Percentiles rank a stretch among this genome's conserved stretches.
Conservation (phyloP, 2,329 filamentous ascomycete species). For the Emydomyces testavorans region DNA sequence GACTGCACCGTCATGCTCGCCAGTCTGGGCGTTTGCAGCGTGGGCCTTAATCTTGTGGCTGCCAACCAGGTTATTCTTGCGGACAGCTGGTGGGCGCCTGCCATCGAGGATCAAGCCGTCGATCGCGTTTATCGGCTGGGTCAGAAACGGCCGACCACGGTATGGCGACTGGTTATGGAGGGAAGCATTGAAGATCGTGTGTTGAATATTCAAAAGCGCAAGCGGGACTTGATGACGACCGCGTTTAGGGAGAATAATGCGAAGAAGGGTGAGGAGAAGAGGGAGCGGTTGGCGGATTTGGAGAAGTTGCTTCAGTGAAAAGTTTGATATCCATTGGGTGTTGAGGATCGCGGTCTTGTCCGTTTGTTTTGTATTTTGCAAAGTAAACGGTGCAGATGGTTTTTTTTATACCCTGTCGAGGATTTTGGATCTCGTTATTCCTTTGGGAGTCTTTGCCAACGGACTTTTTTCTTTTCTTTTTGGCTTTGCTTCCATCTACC, state of each 20-base stretch:
- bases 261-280: slow-evolving; percentile 44
- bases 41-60: slow-evolving; percentile 74
- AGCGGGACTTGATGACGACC: slow-evolving; percentile 63
- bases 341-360: neutral
- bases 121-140: slow-evolving; percentile 80
- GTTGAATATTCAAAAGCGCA: slow-evolving; percentile 63
- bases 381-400: neutral
- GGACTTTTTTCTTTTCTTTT: neutral
- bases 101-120: slow-evolving; percentile 83
- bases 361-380: neutral
- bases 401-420: neutral
- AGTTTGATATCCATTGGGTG: too few relatives aligned
- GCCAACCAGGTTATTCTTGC: slow-evolving; percentile 75
- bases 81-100: slow-evolving; percentile 86
- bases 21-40: slow-evolving; percentile 68
- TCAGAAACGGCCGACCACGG: slow-evolving; percentile 64
- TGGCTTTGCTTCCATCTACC: neutral
- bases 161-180: slow-evolving; percentile 74
- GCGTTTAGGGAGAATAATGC: slow-evolving; percentile 61
- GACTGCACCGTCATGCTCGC: slow-evolving; percentile 66
- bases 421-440: neutral
- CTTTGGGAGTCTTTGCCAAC: neutral
- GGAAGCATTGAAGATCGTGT: slow-evolving; percentile 70
- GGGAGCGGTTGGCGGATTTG: slow-evolving; percentile 43
- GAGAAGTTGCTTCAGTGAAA: slow-evolving; percentile 26